A percentile compares a stretch with the other conserved stretches of the same genome.
These are phyloP conservation scores for Aphanomyces euteiches DNA, from an alignment of 352 stramenopile species.

Conservation along the genomic window DNA sequence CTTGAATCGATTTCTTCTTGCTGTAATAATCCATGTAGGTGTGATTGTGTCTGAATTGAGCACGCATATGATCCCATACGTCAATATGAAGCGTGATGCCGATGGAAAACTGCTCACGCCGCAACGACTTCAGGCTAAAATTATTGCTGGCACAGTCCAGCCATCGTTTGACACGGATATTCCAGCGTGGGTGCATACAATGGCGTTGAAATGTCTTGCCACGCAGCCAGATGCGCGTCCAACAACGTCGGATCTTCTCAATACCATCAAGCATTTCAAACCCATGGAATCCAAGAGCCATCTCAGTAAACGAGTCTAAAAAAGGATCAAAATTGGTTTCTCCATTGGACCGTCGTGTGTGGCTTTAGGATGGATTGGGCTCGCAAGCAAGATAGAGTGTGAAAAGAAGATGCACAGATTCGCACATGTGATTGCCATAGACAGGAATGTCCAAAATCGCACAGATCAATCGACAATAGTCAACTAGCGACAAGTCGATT, in stretches of 20 bases:
- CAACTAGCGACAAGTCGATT: constrained; percentile 45
- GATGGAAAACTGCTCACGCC: not conserved
- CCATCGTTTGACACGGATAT: constrained; percentile 9
- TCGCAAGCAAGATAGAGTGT: constrained; percentile 83
- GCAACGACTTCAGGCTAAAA: not conserved
- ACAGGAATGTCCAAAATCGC: constrained; percentile 91
- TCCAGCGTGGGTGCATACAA: constrained; percentile 3
- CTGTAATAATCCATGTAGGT: constrained; percentile 10
- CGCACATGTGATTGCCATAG: constrained; percentile 63
- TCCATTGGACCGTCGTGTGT: not conserved
- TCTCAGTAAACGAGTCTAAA: not conserved
- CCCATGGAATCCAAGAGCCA: not conserved
- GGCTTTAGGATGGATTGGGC: constrained; percentile 44
- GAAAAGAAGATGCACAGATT: constrained; percentile 91
- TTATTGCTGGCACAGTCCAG: not conserved
- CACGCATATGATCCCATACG: constrained; percentile 13
- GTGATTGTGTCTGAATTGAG: constrained; percentile 21
- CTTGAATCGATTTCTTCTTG: not conserved
- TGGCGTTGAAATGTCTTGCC: not conserved
- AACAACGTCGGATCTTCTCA: constrained; percentile 1
- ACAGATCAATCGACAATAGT: constrained; percentile 84
- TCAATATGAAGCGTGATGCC: not conserved
- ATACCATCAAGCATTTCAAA: not conserved
- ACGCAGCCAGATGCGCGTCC: constrained; percentile 3
- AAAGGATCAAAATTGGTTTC: not conserved